Base-by-base conservation (phyloP, 208 protist species). In the Leishmania aethiopica region DNA sequence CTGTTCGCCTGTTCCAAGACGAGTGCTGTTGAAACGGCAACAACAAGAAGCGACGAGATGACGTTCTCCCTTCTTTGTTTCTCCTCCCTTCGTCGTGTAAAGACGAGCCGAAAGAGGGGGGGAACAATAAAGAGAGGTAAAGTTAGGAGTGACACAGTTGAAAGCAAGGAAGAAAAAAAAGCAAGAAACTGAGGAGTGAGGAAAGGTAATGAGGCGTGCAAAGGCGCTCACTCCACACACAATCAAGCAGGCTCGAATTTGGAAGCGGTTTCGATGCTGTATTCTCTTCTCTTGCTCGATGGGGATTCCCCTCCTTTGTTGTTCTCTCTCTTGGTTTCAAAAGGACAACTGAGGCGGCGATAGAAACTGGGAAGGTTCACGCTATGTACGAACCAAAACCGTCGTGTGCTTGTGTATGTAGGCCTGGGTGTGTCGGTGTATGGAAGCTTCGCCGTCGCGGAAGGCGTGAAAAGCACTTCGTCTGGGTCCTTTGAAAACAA, bases 371-470 rank as follows among this genome's bases (percentile, higher is more conserved):
- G 19, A 45, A 62, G 51, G 73, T 60, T 47, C 28, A 77, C 53
- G 73, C 15, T 62, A 49, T 77, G 73, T 45, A 77, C n/a, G 51
- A 77, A 64, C 51, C 53, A 47, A 45, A 57, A n/a, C 28, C 47
- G 11, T n/a, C 32, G 49, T 75, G 47, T 47, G 64, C 28, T 17
- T 62, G 75, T 69, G 71, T 60, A 37, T 53, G 75, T 53, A n/a
- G 40, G 45, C 11, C 42, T 40, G 22, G 11, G 22, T 25, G 32
- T 47, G 22, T 28, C 40, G 37, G 15, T 72, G 19, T 47, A n/a
- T 40, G 37, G 10, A 69, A 40, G 62, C 62, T 25, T 42, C 32
- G 62, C 32, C 13, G 15, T 5, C 40, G 28, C 17, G 62, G 32
- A 19, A 69, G 32, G 32, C 32, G 62, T 69, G 62, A 5, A 69